Conservation (phyloP, 371 early-diverging fungal species). For the Dentiscutata heterogama region DNA sequence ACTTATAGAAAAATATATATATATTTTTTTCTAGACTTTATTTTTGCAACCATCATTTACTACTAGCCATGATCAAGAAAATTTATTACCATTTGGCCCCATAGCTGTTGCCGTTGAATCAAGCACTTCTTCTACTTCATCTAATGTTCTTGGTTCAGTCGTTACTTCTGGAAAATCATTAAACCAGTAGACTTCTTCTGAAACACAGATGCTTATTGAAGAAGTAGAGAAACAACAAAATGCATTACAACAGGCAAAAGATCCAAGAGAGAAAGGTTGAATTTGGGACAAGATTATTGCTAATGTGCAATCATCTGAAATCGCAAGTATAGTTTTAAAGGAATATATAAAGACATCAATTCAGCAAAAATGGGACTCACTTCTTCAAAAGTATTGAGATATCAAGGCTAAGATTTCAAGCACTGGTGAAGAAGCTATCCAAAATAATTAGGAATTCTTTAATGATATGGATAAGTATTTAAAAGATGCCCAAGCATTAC, state of each 20-base stretch:
- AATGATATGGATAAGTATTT: too few species aligned
- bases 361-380: too few species aligned
- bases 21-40: constrained; percentile 3
- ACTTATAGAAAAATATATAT: neutral
- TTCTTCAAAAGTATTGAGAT: too few species aligned
- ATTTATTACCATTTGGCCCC: neutral
- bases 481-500: too few species aligned
- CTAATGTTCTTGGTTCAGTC: too few species aligned
- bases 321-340: too few species aligned
- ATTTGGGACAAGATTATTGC: neutral
- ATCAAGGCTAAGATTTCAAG: too few species aligned
- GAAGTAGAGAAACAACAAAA: neutral
- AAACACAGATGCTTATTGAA: neutral
- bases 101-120: neutral
- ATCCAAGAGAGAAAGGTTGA: neutral
- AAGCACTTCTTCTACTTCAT: too few species aligned
- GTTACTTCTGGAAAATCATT: too few species aligned
- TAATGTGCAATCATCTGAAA: neutral
- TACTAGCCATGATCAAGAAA: neutral
- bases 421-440: too few species aligned
- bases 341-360: too few species aligned
- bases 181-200: neutral
- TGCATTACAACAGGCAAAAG: neutral
- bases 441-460: too few species aligned
- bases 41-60: neutral